phyloP scores from a whole-genome alignment of 768 basidiomycete genomes.

The Boletus fagicola region DNA sequence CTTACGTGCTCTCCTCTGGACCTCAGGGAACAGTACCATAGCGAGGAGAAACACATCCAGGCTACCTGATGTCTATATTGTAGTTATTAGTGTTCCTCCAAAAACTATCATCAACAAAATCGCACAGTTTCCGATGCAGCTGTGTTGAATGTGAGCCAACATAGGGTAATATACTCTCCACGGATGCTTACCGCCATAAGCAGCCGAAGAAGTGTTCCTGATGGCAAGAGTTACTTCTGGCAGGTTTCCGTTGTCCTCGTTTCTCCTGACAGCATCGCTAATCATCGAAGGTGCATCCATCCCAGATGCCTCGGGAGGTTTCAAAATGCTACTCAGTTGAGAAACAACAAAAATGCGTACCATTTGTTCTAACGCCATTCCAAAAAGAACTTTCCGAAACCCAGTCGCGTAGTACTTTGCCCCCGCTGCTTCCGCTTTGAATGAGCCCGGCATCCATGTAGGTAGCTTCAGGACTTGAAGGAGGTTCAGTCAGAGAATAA shows the following conservation, averaged over 20 bases:
- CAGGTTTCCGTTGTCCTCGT: slow-evolving; percentile 16
- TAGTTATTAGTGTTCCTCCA: not conserved
- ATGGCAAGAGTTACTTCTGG: slow-evolving; percentile 23
- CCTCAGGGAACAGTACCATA: slow-evolving; percentile 30
- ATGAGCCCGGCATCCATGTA: slow-evolving; percentile 27
- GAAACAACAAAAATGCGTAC: slow-evolving; percentile 6
- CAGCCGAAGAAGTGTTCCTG: slow-evolving; percentile 21
- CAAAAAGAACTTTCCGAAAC: slow-evolving; percentile 23
- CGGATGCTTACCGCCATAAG: slow-evolving; percentile 22
- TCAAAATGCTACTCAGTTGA: not conserved
- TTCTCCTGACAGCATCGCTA: slow-evolving; percentile 17
- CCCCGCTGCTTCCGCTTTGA: slow-evolving; percentile 20
- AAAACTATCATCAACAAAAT: not conserved
- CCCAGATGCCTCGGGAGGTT: slow-evolving; percentile 15
- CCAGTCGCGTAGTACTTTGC: slow-evolving; percentile 16
- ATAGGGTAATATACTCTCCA: not conserved
- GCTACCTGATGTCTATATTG: slow-evolving; percentile 19
- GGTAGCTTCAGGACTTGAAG: slow-evolving; percentile 25
- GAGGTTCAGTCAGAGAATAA: not conserved
- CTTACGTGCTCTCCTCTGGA: slow-evolving; percentile 21
- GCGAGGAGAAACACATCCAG: slow-evolving; percentile 27
- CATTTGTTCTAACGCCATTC: slow-evolving; percentile 24
- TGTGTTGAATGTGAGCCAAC: slow-evolving; percentile 9
- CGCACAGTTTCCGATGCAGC: slow-evolving; percentile 30
- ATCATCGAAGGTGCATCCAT: slow-evolving; percentile 22